Percentiles rank a stretch among this genome's conserved stretches.
Evolutionary conservation across 345 rosid species (phyloP).

Genomic region (Camelina hispida): DNA sequence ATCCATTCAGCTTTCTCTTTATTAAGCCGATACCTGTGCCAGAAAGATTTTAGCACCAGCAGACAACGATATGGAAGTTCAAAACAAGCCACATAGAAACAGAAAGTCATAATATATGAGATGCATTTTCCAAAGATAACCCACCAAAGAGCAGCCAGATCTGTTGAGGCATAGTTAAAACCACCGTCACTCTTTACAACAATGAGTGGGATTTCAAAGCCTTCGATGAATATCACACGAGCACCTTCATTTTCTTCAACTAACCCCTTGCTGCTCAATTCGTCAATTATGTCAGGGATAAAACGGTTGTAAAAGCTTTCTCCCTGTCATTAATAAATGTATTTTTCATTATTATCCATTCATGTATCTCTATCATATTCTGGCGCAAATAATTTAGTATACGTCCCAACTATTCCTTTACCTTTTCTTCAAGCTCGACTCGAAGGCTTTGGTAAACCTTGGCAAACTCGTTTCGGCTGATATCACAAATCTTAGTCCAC

Average conservation of each 20-base stretch:
- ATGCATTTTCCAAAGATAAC: constrained; percentile 20
- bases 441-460: constrained; percentile 68
- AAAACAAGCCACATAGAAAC: neutral
- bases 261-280: constrained; percentile 62
- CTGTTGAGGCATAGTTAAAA: constrained; percentile 82
- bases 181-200: constrained; percentile 93
- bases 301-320: constrained; percentile 93
- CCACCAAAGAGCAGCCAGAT: constrained; percentile 83
- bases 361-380: constrained; percentile 4
- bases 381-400: constrained; percentile 14
- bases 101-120: neutral
- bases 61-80: neutral
- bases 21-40: constrained; percentile 72
- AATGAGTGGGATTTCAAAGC: constrained; percentile 77
- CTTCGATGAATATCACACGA: constrained; percentile 84
- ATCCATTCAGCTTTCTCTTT: constrained; percentile 86
- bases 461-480: constrained; percentile 68
- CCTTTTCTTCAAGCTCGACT: constrained; percentile 78
- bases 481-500: constrained; percentile 72
- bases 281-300: constrained; percentile 66
- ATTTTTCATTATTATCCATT: constrained; percentile 14
- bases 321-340: constrained; percentile 59
- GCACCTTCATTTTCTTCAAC: constrained; percentile 89
- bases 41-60: neutral
- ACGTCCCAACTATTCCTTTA: constrained; percentile 19